Evolutionary conservation across 1,139 yeast genomes (phyloP).

Genomic region (Magnusiomyces sp.): DNA sequence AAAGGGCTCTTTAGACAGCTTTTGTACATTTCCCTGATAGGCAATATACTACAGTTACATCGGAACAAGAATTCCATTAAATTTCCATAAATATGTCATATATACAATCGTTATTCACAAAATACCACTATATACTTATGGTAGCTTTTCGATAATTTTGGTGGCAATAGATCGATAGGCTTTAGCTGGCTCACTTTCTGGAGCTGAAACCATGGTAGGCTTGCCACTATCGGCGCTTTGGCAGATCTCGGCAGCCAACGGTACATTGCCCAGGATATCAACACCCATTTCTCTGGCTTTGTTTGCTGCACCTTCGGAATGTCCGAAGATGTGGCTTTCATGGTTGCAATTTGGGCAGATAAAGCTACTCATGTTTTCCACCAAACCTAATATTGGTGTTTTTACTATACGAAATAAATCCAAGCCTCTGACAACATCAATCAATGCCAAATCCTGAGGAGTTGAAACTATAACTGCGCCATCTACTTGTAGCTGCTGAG

Average conservation of each 20-base stretch:
- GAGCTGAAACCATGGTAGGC: conserved; percentile 49
- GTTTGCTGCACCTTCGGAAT: conserved; percentile 40
- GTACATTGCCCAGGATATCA: conserved; percentile 56
- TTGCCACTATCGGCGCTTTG: conserved; percentile 52
- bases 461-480: conserved; percentile 82
- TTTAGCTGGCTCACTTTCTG: conserved; percentile 25
- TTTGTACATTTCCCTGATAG: too few species aligned
- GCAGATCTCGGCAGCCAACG: conserved; percentile 58
- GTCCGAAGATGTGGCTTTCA: conserved; percentile 67
- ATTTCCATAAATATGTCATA: too few species aligned
- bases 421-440: conserved; percentile 76
- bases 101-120: too few species aligned
- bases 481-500: conserved; percentile 66
- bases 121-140: too few species aligned
- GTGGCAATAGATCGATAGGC: background rate
- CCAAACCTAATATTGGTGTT: conserved; percentile 70
- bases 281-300: conserved; percentile 49
- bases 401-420: conserved; percentile 67
- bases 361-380: conserved; percentile 76
- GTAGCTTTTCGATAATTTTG: too few species aligned
- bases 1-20: too few species aligned
- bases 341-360: conserved; percentile 70
- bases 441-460: conserved; percentile 77
- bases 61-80: too few species aligned
- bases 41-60: too few species aligned